A percentile compares a stretch with the other conserved stretches of the same genome.
Evolutionary conservation across 169 alveolate genomes (phyloP).

Genomic region (Plasmodium blacklocki): DNA sequence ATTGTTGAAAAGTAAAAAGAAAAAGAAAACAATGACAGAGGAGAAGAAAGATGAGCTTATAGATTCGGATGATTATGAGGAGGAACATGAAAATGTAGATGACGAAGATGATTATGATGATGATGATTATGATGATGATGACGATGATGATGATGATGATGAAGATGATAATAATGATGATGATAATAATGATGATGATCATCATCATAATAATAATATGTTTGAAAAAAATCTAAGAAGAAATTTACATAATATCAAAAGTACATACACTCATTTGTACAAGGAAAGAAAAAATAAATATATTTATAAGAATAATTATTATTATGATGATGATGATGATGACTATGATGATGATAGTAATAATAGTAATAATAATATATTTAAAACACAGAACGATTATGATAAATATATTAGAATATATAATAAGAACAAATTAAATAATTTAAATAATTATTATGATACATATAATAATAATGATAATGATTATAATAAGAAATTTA

Average conservation of each 20-base stretch:
- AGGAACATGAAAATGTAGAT: constrained; percentile 7
- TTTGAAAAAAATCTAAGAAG: too few relatives aligned
- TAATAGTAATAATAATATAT: background rate
- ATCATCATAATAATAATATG: too few relatives aligned
- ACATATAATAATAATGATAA: background rate
- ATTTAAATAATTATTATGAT: background rate
- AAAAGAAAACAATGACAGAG: background rate
- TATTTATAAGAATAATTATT: background rate
- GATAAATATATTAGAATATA: background rate
- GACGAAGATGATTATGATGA: background rate
- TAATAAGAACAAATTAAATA: background rate
- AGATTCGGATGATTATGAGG: background rate
- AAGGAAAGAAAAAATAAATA: background rate
- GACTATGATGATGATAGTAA: background rate
- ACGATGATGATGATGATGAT: background rate
- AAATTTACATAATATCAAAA: too few relatives aligned
- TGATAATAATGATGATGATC: background rate
- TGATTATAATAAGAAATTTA: background rate
- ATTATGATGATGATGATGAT: background rate
- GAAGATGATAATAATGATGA: background rate
- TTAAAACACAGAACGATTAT: background rate
- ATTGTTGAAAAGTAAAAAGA: background rate
- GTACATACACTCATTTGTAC: background rate
- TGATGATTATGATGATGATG: background rate
- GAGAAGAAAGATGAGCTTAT: background rate